These are phyloP conservation scores for Scenedesmus sp. DNA, from an alignment of 163 green algal genomes.

Conservation along the genomic window DNA sequence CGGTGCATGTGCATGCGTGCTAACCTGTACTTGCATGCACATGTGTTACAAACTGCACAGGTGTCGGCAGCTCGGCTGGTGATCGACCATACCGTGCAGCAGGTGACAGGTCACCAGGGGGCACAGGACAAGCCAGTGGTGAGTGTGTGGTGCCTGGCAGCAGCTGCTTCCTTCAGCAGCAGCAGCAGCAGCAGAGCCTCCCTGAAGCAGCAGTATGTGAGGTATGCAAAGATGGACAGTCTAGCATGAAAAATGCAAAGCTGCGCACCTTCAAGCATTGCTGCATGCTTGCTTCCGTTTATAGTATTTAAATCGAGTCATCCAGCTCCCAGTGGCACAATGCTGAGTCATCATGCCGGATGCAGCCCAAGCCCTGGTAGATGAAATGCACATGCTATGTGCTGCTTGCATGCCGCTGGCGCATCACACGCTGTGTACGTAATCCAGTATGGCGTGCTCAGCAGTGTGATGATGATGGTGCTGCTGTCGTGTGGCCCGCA, in stretches of 20 bases:
- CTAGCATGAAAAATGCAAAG: no score
- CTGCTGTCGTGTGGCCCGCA: neutral
- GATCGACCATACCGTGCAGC: conserved; percentile 55
- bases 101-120: conserved; percentile 19
- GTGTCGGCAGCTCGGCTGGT: conserved; percentile 52
- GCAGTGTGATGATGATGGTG: neutral
- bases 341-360: no score
- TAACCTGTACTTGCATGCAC: neutral
- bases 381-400: no score
- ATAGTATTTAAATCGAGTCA: no score
- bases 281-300: no score
- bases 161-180: neutral
- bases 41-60: neutral
- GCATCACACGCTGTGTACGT: no score
- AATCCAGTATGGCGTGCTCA: no score
- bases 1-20: neutral
- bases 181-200: neutral
- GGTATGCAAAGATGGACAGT: no score
- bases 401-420: no score
- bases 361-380: no score
- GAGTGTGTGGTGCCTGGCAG: neutral
- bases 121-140: conserved; percentile 34
- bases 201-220: neutral
- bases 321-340: no score
- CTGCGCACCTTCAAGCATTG: no score